phyloP scores from a whole-genome alignment of 306 rosid species.

The Neltuma alba region DNA sequence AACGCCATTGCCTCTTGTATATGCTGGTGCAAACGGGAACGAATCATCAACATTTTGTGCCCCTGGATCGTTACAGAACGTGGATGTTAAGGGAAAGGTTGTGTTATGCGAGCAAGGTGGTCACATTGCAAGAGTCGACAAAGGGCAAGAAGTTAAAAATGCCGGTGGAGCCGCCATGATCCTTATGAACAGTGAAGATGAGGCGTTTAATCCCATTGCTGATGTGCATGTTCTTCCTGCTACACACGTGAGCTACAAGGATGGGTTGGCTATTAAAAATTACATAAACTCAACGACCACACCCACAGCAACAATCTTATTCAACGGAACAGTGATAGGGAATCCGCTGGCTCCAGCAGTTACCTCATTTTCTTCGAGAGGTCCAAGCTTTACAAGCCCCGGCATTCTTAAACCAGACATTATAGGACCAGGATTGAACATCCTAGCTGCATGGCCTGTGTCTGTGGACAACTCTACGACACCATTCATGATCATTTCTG shows the following conservation, averaged over 20 bases:
- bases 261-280: constrained; percentile 37
- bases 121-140: neutral
- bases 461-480: constrained; percentile 34
- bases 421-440: constrained; percentile 55
- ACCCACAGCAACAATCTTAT: constrained; percentile 42
- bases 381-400: constrained; percentile 47
- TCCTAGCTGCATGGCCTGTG: constrained; percentile 58
- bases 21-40: constrained; percentile 45
- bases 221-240: constrained; percentile 61
- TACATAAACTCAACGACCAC: constrained; percentile 48
- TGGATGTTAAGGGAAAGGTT: constrained; percentile 55
- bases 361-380: constrained; percentile 62
- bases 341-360: constrained; percentile 39
- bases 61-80: constrained; percentile 27
- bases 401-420: constrained; percentile 69
- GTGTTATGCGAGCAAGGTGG: constrained; percentile 54
- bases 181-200: constrained; percentile 24
- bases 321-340: constrained; percentile 51
- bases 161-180: constrained; percentile 63
- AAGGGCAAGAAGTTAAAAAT: constrained; percentile 43
- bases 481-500: constrained; percentile 41
- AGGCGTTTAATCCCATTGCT: constrained; percentile 34
- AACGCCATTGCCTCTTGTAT: constrained; percentile 44
- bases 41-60: constrained; percentile 22
- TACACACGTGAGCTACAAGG: constrained; percentile 33